A percentile compares a stretch with the other conserved stretches of the same genome.
These are phyloP conservation scores for Centaurea solstitialis DNA, from an alignment of 129 eudicot species.

Conservation along the genomic window DNA sequence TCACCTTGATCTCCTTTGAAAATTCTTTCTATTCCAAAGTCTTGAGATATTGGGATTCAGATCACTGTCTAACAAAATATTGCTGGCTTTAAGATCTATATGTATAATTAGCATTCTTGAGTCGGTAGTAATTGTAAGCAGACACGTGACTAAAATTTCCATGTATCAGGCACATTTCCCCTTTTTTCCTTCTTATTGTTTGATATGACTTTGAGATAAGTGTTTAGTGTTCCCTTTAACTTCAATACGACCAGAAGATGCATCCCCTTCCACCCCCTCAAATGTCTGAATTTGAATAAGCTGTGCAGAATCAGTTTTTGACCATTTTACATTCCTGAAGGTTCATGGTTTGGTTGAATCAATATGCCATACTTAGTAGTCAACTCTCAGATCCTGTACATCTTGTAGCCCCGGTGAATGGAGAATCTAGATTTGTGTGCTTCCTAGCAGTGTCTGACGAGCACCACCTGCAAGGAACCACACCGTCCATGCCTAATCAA, in stretches of 20 bases:
- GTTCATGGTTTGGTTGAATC: constrained; percentile 26
- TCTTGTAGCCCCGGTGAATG: no score
- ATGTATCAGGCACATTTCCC: no score
- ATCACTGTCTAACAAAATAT: constrained; percentile 3
- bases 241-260: constrained; percentile 31
- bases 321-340: constrained; percentile 28
- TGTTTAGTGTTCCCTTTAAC: not conserved
- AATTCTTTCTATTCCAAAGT: constrained; percentile 15
- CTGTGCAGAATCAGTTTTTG: constrained; percentile 44
- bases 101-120: constrained; percentile 18
- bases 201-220: not conserved
- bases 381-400: no score
- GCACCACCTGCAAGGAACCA: no score
- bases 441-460: no score
- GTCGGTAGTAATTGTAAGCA: not conserved
- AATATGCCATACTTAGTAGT: no score
- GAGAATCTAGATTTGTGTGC: no score
- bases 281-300: constrained; percentile 29
- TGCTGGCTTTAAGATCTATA: constrained; percentile 22
- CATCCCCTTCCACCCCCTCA: constrained; percentile 44
- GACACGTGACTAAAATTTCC: not conserved
- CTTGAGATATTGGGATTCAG: constrained; percentile 20
- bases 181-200: not conserved
- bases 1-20: constrained; percentile 4
- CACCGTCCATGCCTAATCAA: no score